Base-by-base conservation (phyloP, 345 rosid species). In the Eucalyptus curtisii region DNA sequence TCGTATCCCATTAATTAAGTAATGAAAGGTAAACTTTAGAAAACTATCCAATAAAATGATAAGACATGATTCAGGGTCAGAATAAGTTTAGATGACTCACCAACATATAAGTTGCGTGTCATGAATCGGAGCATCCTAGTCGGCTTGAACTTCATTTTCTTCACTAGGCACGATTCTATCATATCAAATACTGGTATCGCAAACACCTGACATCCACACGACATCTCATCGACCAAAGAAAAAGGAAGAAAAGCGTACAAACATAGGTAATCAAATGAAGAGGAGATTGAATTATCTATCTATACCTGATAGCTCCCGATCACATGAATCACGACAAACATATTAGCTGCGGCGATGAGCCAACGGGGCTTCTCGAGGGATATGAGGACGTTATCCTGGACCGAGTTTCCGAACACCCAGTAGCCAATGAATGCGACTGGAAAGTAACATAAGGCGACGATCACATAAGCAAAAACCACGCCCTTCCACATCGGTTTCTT, bases 401-500 rank as follows among this genome's bases (percentile, higher is more conserved):
- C 97, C 3, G 86, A 88, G 87, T 95, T 94, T 10, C 98, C 97
- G 2, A 94, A 95, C 52, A 91, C 89, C 80, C 90, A 87, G 31
- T 95, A 96, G 13, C 97, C 97, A 47, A 93, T 30, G 8, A 95
- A 71, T 37, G 95, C 91, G n/a, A 95, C 92, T 1, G 97, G 98
- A 87, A 96, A 93, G 90, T 95, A 96, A 88, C 97, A 96, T 68
- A 95, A 88, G 8, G 94, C 96, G 61, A 95, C 95, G 3, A 95
- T 90, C 5, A 92, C 80, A 53, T 95, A 95, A 30, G 96, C 96
- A 27, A 94, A 61, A 19, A 93, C 9, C 3, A 90, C 95, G 8
- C 97, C 97, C 88, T 86, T 95, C 97, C 96, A 95, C 97, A 95
- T 95, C 33, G 97, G 95, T 86, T 91, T 92, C 90, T 94, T 96